Evolutionary conservation across 148 eudicot genomes (phyloP).

Genomic region (Rhododendron griersonianum): DNA sequence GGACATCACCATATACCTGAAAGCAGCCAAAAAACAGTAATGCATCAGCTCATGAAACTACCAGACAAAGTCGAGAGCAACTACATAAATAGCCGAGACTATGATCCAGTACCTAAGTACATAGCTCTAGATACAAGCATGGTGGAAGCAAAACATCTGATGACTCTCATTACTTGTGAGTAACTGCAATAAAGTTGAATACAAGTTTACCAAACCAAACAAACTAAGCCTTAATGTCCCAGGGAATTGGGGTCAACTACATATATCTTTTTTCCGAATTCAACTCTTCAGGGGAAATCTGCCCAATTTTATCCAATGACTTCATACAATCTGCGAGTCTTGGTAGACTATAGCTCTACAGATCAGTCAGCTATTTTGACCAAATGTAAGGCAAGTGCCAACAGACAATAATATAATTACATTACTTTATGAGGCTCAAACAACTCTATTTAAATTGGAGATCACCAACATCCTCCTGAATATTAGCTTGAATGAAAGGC

Average conservation of each 20-base stretch:
- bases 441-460: neutral
- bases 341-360: neutral
- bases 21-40: neutral
- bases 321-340: neutral
- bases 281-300: neutral
- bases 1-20: constrained; percentile 33
- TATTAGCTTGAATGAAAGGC: neutral
- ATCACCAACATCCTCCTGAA: neutral
- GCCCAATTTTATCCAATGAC: neutral
- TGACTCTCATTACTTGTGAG: neutral
- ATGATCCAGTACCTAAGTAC: neutral
- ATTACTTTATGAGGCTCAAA: neutral
- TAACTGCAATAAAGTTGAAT: neutral
- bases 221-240: neutral
- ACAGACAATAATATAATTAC: neutral
- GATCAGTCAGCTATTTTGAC: neutral
- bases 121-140: neutral
- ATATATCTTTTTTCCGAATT: neutral
- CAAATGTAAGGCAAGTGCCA: neutral
- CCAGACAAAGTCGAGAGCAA: neutral
- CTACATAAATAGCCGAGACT: neutral
- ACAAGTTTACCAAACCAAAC: neutral
- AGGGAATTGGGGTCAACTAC: neutral
- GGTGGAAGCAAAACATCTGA: neutral
- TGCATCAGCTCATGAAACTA: neutral